Conservation (phyloP, 305 asterid species). For the Solanum hybrid region DNA sequence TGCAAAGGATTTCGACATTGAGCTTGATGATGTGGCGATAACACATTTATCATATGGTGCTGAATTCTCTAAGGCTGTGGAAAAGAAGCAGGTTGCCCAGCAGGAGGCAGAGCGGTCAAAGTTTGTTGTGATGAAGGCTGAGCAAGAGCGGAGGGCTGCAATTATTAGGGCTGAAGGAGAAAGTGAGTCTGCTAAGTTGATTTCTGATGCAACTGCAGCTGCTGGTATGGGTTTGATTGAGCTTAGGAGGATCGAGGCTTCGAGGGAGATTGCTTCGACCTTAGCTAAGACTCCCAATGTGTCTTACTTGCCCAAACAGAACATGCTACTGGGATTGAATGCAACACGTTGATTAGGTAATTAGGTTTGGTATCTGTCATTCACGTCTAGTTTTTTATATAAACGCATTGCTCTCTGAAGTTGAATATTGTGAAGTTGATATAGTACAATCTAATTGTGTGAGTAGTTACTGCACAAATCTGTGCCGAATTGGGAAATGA, state of each 20-base stretch:
- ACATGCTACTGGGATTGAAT: conserved; percentile 82
- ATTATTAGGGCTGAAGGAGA: conserved; percentile 93
- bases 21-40: conserved; percentile 80
- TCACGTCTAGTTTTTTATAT: neutral
- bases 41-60: conserved; percentile 83
- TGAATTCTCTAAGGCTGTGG: conserved; percentile 87
- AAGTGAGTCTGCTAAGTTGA: conserved; percentile 89
- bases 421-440: neutral
- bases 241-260: conserved; percentile 93
- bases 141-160: conserved; percentile 88
- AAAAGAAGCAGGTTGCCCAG: conserved; percentile 98
- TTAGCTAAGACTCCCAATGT: conserved; percentile 62
- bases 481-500: neutral
- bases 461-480: neutral
- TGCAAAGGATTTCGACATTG: conserved; percentile 79
- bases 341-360: conserved; percentile 31
- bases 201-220: conserved; percentile 81
- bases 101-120: conserved; percentile 96
- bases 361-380: neutral
- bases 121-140: conserved; percentile 81
- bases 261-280: conserved; percentile 58
- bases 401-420: neutral
- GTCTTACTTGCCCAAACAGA: conserved; percentile 53
- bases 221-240: conserved; percentile 93
- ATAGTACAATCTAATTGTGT: neutral